Evolutionary conservation across 2,329 filamentous ascomycete genomes (phyloP).

Genomic region (Iodosphaeria phyllophila): DNA sequence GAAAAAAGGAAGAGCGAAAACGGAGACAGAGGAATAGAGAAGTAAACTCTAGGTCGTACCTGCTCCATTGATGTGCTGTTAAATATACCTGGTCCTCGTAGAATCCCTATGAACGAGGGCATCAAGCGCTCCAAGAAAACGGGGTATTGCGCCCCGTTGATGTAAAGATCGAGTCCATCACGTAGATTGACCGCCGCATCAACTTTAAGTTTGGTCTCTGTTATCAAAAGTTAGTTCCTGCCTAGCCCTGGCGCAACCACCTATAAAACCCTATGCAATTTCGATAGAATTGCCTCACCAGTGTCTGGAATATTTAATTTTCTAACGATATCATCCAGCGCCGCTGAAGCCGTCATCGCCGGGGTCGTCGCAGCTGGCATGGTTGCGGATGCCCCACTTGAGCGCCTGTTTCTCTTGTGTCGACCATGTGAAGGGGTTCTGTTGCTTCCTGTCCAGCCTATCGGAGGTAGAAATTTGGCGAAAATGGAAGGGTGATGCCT

Average conservation of each 20-base stretch:
- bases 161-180: conserved; percentile 82
- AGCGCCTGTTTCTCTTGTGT: too few relatives aligned
- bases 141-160: conserved; percentile 57
- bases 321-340: conserved; percentile 46
- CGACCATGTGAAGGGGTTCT: too few relatives aligned
- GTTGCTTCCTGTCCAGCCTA: too few relatives aligned
- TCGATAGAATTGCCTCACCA: conserved; percentile 21
- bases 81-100: conserved; percentile 77
- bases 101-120: conserved; percentile 71
- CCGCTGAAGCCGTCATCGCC: conserved; percentile 40
- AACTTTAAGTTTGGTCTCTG: conserved; percentile 67
- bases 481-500: too few relatives aligned
- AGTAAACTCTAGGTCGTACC: too few relatives aligned
- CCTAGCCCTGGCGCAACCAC: too few relatives aligned
- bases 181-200: conserved; percentile 73
- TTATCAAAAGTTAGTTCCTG: too few relatives aligned
- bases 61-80: conserved; percentile 81
- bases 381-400: conserved; percentile 24
- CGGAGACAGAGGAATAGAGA: too few relatives aligned
- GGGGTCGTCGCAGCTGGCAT: too few relatives aligned
- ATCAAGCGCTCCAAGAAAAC: conserved; percentile 75
- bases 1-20: too few relatives aligned
- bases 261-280: too few relatives aligned
- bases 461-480: too few relatives aligned
- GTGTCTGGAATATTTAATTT: conserved; percentile 35